Evolutionary conservation across 2,329 filamentous ascomycete species (phyloP).

Genomic region (Drechslera avenae): DNA sequence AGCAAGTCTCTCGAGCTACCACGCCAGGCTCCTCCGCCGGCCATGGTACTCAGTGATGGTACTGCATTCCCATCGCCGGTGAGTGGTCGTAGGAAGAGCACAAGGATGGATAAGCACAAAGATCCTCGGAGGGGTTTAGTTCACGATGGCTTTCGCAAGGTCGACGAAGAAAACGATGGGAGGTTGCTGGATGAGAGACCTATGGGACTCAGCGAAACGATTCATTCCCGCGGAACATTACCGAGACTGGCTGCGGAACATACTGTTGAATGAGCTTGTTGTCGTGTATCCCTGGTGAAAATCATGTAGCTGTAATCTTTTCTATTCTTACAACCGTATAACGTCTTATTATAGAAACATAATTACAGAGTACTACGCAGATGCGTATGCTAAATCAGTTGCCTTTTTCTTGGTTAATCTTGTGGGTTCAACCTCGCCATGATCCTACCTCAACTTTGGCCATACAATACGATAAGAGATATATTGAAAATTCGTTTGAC

Average conservation of each 20-base stretch:
- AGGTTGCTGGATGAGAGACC: slow-evolving; percentile 23
- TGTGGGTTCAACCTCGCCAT: too few species aligned
- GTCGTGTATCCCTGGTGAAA: not conserved
- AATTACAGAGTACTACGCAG: too few species aligned
- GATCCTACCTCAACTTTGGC: too few species aligned
- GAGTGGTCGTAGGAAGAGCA: slow-evolving; percentile 4
- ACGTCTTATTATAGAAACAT: not conserved
- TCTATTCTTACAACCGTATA: not conserved
- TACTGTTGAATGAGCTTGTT: slow-evolving; percentile 8
- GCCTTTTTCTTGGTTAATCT: too few species aligned
- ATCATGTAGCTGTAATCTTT: not conserved
- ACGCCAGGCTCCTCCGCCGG: slow-evolving; percentile 10
- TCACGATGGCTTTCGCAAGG: slow-evolving; percentile 15
- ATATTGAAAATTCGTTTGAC: too few species aligned
- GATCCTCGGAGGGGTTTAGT: slow-evolving; percentile 18
- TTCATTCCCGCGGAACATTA: slow-evolving; percentile 19
- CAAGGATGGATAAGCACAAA: not conserved
- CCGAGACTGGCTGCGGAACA: slow-evolving; percentile 20
- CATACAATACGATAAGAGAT: too few species aligned
- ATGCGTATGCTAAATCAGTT: too few species aligned
- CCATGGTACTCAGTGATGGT: slow-evolving; percentile 1
- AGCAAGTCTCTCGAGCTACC: slow-evolving; percentile 16
- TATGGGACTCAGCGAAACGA: slow-evolving; percentile 24
- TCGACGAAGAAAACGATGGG: slow-evolving; percentile 23
- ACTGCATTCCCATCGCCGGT: slow-evolving; percentile 12